Evolutionary conservation across 2,329 filamentous ascomycete species (phyloP).

Genomic region (Neonectria faginata): DNA sequence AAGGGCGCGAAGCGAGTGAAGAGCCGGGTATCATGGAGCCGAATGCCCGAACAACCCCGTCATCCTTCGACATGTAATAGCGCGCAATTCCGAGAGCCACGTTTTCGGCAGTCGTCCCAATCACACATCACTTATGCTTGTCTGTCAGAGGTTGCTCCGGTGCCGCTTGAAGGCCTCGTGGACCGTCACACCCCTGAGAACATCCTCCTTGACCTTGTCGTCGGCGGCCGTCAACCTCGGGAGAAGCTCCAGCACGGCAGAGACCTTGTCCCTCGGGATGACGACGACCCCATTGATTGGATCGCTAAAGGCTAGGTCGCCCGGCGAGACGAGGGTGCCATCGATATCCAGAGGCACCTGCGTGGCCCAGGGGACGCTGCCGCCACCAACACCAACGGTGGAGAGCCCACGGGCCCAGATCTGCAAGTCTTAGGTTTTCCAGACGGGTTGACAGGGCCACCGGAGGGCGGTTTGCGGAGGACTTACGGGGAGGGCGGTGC

Average conservation of each 20-base stretch:
- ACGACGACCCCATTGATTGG: conserved; percentile 76
- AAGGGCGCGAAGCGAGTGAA: background rate
- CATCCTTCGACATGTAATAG: background rate
- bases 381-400: conserved; percentile 67
- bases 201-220: conserved; percentile 72
- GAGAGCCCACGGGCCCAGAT: conserved; percentile 69
- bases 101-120: conserved; percentile 1
- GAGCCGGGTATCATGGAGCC: background rate
- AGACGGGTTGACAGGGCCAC: conserved; percentile 24
- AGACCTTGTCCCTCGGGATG: conserved; percentile 71
- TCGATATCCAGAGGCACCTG: conserved; percentile 59
- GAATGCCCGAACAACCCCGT: background rate
- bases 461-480: background rate
- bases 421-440: conserved; percentile 45
- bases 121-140: background rate
- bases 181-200: conserved; percentile 71
- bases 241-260: conserved; percentile 70
- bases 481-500: conserved; percentile 67
- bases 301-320: conserved; percentile 79
- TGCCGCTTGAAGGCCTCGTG: conserved; percentile 75
- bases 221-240: conserved; percentile 64
- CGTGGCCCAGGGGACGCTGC: conserved; percentile 67
- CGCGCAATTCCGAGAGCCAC: background rate
- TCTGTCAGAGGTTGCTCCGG: conserved; percentile 51
- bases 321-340: conserved; percentile 58